Percentiles rank a stretch among this genome's conserved stretches.
These are phyloP conservation scores for Crinitomyces ghanaensis DNA, from an alignment of 805 yeast genomes.

Conservation along the genomic window DNA sequence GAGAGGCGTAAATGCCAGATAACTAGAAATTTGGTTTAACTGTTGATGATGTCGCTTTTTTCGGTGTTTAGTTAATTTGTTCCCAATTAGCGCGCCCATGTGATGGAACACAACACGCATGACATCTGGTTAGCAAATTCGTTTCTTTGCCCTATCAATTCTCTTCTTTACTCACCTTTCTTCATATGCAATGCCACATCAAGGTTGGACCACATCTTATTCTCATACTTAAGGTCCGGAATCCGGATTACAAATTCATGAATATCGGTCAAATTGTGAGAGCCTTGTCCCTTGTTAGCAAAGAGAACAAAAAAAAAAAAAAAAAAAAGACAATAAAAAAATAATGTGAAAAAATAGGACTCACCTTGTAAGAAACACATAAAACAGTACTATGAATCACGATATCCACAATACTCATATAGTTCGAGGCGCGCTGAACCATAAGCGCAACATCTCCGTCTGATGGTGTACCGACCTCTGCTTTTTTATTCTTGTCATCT, in stretches of 20 bases:
- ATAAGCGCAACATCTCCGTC: conserved; percentile 51
- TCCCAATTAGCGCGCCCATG: conserved; percentile 69
- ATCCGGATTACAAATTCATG: conserved; percentile 56
- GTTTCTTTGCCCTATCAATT: background rate
- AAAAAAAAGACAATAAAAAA: background rate
- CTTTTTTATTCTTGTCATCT: conserved; percentile 6
- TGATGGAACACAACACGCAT: conserved; percentile 30
- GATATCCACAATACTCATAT: conserved; percentile 54
- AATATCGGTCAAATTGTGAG: conserved; percentile 60
- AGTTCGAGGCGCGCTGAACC: conserved; percentile 65
- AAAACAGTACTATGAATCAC: conserved; percentile 40
- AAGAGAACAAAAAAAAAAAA: background rate
- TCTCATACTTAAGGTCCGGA: conserved; percentile 47
- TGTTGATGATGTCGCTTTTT: conserved; percentile 9
- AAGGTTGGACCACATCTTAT: conserved; percentile 59
- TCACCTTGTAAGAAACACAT: conserved; percentile 52
- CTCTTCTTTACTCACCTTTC: conserved; percentile 30
- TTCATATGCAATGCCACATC: conserved; percentile 56
- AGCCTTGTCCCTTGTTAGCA: conserved; percentile 44
- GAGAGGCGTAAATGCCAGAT: conserved; percentile 24
- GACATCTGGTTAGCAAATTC: conserved; percentile 18
- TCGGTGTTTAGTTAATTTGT: conserved; percentile 43
- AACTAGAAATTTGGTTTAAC: conserved; percentile 26
- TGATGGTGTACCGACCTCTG: conserved; percentile 19
- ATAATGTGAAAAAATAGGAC: conserved; percentile 9